These are phyloP conservation scores for Penicillium rolfsii DNA, from an alignment of 2,329 filamentous ascomycete genomes.

Conservation along the genomic window DNA sequence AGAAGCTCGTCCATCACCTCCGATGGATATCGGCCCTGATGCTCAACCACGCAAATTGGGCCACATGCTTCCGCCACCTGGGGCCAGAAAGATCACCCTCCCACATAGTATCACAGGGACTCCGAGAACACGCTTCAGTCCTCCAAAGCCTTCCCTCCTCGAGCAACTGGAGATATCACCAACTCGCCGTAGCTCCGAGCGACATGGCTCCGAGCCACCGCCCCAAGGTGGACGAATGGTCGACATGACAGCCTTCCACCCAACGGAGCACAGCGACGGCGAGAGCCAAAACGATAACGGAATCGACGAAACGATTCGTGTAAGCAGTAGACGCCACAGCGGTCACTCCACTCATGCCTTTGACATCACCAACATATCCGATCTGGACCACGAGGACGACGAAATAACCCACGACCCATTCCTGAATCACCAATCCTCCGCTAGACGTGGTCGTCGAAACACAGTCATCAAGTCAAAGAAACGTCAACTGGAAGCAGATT, in stretches of 20 bases:
- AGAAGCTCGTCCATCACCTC: slow-evolving; percentile 24
- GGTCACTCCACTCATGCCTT: slow-evolving; percentile 35
- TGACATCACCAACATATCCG: slow-evolving; percentile 39
- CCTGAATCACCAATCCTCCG: slow-evolving; percentile 30
- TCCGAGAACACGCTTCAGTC: slow-evolving; percentile 45
- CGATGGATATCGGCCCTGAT: slow-evolving; percentile 22
- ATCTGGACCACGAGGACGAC: slow-evolving; percentile 35
- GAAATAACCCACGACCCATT: slow-evolving; percentile 39
- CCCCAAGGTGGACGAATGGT: slow-evolving; percentile 31
- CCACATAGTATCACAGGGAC: slow-evolving; percentile 41
- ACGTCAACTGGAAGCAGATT: slow-evolving; percentile 50
- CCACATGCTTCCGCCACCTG: slow-evolving; percentile 30
- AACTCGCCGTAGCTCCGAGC: slow-evolving; percentile 36
- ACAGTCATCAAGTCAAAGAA: slow-evolving; percentile 35
- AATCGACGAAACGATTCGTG: slow-evolving; percentile 29
- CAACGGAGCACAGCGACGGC: slow-evolving; percentile 26
- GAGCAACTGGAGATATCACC: slow-evolving; percentile 44
- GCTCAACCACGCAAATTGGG: slow-evolving; percentile 29
- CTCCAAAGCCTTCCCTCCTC: slow-evolving; percentile 45
- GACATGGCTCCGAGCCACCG: slow-evolving; percentile 33
- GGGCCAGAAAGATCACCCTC: slow-evolving; percentile 37
- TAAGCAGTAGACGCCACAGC: slow-evolving; percentile 31
- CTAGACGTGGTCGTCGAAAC: slow-evolving; percentile 33
- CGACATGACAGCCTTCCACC: slow-evolving; percentile 24
- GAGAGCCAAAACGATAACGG: slow-evolving; percentile 20